Evolutionary conservation across 495 filamentous ascomycete genomes (phyloP).

Genomic region (Neurospora sp.): DNA sequence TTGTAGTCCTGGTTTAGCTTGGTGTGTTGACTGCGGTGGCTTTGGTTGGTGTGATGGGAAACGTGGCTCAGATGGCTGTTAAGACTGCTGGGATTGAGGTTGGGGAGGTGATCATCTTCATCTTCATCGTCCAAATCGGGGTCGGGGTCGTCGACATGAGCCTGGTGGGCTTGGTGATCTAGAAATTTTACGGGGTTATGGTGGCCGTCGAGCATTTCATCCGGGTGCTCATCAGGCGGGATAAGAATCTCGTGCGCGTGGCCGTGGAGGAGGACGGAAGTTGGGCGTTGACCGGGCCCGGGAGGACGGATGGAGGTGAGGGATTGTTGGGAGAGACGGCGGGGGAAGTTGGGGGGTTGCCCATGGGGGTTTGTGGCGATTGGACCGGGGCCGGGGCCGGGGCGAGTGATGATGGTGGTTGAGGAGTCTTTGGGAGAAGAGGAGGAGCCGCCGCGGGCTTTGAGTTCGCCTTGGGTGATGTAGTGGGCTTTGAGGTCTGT

Average conservation of each 20-base stretch:
- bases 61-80: not conserved
- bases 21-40: not conserved
- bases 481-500: constrained; percentile 19
- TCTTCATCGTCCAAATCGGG: not conserved
- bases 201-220: not conserved
- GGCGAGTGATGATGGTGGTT: not conserved
- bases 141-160: not conserved
- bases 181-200: not conserved
- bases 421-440: not conserved
- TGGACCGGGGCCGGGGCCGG: not conserved
- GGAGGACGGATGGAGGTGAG: not conserved
- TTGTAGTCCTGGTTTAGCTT: not conserved
- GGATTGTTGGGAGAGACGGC: not conserved
- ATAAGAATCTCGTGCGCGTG: not conserved
- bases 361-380: not conserved
- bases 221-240: not conserved
- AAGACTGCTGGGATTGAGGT: not conserved
- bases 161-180: not conserved
- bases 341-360: not conserved
- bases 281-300: not conserved
- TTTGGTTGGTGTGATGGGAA: not conserved
- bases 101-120: not conserved
- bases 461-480: constrained; percentile 12
- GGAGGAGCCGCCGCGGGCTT: not conserved
- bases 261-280: not conserved